Conservation (phyloP, 225 moss, liverwort and hornwort species). For the Physcomitrellopsis africana region DNA sequence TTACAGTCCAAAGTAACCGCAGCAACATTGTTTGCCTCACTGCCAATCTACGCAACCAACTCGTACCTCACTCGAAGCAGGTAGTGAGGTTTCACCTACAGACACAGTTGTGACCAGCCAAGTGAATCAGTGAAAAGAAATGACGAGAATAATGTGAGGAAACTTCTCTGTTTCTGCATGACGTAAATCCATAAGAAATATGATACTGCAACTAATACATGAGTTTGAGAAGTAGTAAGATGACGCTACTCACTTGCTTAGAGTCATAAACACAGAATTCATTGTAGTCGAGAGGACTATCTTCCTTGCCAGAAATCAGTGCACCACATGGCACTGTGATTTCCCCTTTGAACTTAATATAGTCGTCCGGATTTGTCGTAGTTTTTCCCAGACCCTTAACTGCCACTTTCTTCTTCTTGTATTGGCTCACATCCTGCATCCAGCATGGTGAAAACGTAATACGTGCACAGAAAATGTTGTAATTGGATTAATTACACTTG, state of each 20-base stretch:
- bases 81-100: constrained; percentile 32
- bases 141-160: not conserved
- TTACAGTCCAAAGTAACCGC: no score
- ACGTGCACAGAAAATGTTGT: not conserved
- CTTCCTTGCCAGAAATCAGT: constrained; percentile 4
- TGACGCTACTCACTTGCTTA: constrained; percentile 22
- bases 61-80: constrained; percentile 29
- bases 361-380: constrained; percentile 32
- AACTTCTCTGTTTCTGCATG: no score
- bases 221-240: not conserved
- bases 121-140: not conserved
- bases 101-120: no score
- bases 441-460: not conserved
- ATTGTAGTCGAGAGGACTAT: constrained; percentile 37
- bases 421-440: constrained; percentile 35
- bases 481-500: not conserved
- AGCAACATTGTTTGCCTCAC: not conserved
- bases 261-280: constrained; percentile 42
- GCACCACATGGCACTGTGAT: constrained; percentile 37
- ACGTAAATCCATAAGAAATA: no score
- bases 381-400: constrained; percentile 45
- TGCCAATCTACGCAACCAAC: not conserved
- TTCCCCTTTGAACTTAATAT: constrained; percentile 26
- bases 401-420: constrained; percentile 40
- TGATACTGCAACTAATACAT: not conserved